These are phyloP conservation scores for Kandelia obovata DNA, from an alignment of 345 rosid species.

Conservation along the genomic window DNA sequence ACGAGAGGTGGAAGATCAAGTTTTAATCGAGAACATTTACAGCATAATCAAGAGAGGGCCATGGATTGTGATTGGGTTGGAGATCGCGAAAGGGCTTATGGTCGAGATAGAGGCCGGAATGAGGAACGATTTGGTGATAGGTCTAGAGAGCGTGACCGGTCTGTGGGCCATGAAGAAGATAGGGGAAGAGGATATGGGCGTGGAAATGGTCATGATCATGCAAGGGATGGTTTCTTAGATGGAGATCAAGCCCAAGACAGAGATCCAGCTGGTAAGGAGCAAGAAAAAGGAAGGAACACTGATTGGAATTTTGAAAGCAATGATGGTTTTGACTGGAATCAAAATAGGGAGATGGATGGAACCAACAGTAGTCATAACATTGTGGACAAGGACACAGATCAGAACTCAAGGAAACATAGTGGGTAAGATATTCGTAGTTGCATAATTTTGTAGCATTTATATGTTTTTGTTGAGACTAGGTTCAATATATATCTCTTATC, in stretches of 20 bases:
- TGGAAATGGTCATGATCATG: conserved; percentile 36
- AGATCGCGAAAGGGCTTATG: conserved; percentile 51
- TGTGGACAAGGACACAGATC: conserved; percentile 36
- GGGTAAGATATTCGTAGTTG: conserved; percentile 35
- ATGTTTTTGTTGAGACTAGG: background rate
- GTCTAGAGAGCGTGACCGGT: conserved; percentile 55
- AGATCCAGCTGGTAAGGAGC: conserved; percentile 35
- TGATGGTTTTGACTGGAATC: conserved; percentile 31
- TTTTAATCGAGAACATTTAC: conserved; percentile 39
- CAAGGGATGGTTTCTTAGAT: conserved; percentile 40
- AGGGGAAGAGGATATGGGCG: conserved; percentile 45
- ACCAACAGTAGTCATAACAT: conserved; percentile 25
- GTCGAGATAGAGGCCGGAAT: conserved; percentile 37
- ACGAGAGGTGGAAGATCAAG: conserved; percentile 60
- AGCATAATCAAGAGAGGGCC: conserved; percentile 24
- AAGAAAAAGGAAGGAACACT: conserved; percentile 30
- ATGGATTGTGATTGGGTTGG: conserved; percentile 39
- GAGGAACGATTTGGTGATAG: conserved; percentile 45
- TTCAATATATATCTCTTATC: background rate
- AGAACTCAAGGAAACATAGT: conserved; percentile 38
- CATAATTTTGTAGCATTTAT: background rate
- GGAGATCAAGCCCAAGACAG: conserved; percentile 46
- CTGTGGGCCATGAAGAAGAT: conserved; percentile 44
- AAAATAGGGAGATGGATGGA: conserved; percentile 39
- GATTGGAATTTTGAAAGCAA: conserved; percentile 30